Conservation (phyloP, 202 grass and related monocot species). For the Digitaria exilis region DNA sequence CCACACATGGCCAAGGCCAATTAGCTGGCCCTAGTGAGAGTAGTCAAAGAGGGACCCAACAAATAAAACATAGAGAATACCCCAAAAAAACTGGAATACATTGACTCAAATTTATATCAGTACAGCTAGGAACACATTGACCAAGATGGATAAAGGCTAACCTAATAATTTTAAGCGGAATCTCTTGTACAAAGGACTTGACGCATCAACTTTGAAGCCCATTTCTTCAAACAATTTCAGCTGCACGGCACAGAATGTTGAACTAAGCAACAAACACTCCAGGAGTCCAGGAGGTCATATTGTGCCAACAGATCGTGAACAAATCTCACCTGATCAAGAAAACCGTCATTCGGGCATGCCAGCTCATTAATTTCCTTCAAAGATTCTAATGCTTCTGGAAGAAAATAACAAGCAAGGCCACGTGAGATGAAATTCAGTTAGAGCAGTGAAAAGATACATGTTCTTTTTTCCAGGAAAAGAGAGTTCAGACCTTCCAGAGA, state of each 20-base stretch:
- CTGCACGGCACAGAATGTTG: slow-evolving; percentile 47
- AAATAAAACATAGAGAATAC: background rate
- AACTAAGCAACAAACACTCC: slow-evolving; percentile 12
- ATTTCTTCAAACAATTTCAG: slow-evolving; percentile 96
- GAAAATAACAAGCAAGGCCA: slow-evolving; percentile 21
- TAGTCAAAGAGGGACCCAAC: background rate
- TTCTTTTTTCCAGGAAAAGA: slow-evolving; percentile 10
- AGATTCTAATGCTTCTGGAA: slow-evolving; percentile 83
- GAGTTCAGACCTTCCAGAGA: slow-evolving; percentile 70
- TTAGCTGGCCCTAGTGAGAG: background rate
- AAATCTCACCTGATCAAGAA: slow-evolving; percentile 77
- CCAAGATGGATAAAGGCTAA: slow-evolving; percentile 43
- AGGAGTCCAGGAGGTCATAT: background rate
- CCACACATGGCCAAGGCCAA: background rate
- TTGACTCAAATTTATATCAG: background rate
- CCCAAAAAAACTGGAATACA: background rate
- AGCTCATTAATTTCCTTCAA: slow-evolving; percentile 63
- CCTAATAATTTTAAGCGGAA: slow-evolving; percentile 91
- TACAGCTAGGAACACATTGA: background rate
- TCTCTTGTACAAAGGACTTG: slow-evolving; percentile 72
- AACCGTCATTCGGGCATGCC: slow-evolving; percentile 83
- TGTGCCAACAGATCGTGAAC: slow-evolving; percentile 13
- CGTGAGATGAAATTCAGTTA: slow-evolving; percentile 3
- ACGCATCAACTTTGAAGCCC: slow-evolving; percentile 80
- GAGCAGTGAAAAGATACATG: background rate